Evolutionary conservation across 2,329 filamentous ascomycete species (phyloP).

Genomic region (Fusarium sp.): DNA sequence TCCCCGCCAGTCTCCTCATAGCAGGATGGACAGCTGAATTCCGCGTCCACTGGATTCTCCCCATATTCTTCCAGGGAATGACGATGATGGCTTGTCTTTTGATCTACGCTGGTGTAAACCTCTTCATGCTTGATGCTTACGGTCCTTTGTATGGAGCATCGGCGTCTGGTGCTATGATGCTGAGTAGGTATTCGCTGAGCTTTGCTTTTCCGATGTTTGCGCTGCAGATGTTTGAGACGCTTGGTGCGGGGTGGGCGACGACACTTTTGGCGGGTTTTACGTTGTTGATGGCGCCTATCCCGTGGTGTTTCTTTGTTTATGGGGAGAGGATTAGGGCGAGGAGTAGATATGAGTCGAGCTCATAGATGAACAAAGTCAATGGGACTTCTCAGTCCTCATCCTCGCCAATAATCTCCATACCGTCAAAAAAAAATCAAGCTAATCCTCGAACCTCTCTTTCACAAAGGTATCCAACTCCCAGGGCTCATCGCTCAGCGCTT

Average conservation of each 20-base stretch:
- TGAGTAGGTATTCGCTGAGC: conserved; percentile 20
- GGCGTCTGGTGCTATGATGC: conserved; percentile 21
- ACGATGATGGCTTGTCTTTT: conserved; percentile 10
- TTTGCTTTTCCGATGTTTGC: conserved; percentile 24
- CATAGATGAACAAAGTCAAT: background rate
- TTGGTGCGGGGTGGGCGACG: conserved; percentile 19
- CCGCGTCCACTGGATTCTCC: conserved; percentile 1
- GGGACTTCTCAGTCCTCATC: background rate
- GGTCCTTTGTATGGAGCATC: conserved; percentile 19
- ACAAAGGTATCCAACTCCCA: conserved; percentile 36
- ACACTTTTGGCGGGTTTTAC: conserved; percentile 3
- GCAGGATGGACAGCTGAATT: conserved; percentile 26
- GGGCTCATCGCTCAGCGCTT: conserved; percentile 16
- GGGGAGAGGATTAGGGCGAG: background rate
- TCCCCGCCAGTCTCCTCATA: conserved; percentile 1
- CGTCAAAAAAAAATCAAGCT: background rate
- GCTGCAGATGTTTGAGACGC: conserved; percentile 17
- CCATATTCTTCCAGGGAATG: conserved; percentile 15
- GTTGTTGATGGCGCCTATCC: conserved; percentile 20
- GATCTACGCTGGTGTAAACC: conserved; percentile 15
- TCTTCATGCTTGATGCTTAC: conserved; percentile 26
- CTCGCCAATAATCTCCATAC: background rate
- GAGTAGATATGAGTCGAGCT: conserved; percentile 22
- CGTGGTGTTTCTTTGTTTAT: conserved; percentile 23
- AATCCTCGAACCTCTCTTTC: background rate